Evolutionary conservation across 352 stramenopile genomes (phyloP), one percentile per base, ranked within the genome.

Genomic region (Peronospora belbahrii): DNA sequence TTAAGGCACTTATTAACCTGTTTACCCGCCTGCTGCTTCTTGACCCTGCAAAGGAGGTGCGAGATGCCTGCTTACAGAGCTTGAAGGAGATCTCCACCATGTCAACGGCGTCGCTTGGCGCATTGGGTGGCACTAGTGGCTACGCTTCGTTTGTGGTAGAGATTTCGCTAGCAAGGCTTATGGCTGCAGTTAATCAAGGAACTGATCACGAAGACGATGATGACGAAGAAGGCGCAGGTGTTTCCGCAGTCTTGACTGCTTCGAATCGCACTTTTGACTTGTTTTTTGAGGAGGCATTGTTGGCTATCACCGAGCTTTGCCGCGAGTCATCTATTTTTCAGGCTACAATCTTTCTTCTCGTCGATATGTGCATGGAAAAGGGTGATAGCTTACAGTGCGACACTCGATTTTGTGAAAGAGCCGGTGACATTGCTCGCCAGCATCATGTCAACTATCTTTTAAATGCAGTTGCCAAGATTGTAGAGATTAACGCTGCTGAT

Each of bases 41-140:
- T 19, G 73, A 90, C n/a, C 38, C 62, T 27, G 67, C 59, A 52
- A 48, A 54, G n/a, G 68, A 87, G 10, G 79, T 93, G 13, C 82
- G 82, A 6, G 32, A 43, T n/a, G 76, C 79, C 15, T 85, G 75
- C 27, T 60, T 91, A 10, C 57, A 70, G 36, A 85, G 71, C 38
- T 45, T 91, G 36, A 78, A 85, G 27, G 68, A 69, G 13, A 79
- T 88, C 24, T 88, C 80, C n/a, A 87, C 72, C 11, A 77, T 86
- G 38, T 65, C 56, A 15, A 48, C 51, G 7, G 27, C 52, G 10
- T 58, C 50, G 4, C 14, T 42, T 9, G 23, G 25, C n/a, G 42
- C 30, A 4, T 57, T 31, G 24, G 53, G 38, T 23, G 56, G 59
- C 22, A 70, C 80, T 45, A 50, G 71, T 31, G 70, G 64, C 2